Base-by-base conservation (phyloP, 768 basidiomycete species). In the Tulasnella sp. region DNA sequence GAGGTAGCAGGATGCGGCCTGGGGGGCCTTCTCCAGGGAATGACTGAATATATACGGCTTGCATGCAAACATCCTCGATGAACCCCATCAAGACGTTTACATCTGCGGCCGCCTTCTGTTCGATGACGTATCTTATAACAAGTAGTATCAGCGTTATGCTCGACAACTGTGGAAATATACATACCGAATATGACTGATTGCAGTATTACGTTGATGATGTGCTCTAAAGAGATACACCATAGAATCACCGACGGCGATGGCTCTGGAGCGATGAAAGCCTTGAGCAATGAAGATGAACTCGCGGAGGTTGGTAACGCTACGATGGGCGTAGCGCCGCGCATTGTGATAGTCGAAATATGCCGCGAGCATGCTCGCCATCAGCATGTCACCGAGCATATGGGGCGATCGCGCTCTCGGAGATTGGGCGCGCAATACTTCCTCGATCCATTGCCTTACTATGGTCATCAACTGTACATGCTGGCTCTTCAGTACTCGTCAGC, bases 51-150 rank as follows among this genome's bases (percentile, higher is more conserved):
- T 27, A 45, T 13, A 56, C 42, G 8, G 44, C 21, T 17, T 56
- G 55, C n/a, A 38, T 27, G n/a, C 55, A 56, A 11, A 45, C 41
- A n/a, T 56, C 55, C 41, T 56, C 55, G 10, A 56, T 56, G 26
- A 23, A 56, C 2, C 38, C 23, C 23, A 45, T 27, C 1, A 42
- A 19, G 11, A 56, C 55, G 23, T 56, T 27, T 4, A 56, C 38
- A 43, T 56, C 55, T 3, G 44, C 42, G 9, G 38, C 55, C 13
- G 44, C 38, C 11, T 43, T n/a, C 9, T 42, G 34, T 9, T 56
- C 23, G 4, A 56, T 42, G 1, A 56, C 30, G 19, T 56, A 42
- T 8, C 55, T 56, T 13, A 4, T 11, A 3, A 27, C 5, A 43
- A 27, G 23, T 15, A 56, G 42, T 24, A 11, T n/a, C 3, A 17